Evolutionary conservation across 1,139 yeast species (phyloP).

Genomic region (Blastobotrys serpentis): DNA sequence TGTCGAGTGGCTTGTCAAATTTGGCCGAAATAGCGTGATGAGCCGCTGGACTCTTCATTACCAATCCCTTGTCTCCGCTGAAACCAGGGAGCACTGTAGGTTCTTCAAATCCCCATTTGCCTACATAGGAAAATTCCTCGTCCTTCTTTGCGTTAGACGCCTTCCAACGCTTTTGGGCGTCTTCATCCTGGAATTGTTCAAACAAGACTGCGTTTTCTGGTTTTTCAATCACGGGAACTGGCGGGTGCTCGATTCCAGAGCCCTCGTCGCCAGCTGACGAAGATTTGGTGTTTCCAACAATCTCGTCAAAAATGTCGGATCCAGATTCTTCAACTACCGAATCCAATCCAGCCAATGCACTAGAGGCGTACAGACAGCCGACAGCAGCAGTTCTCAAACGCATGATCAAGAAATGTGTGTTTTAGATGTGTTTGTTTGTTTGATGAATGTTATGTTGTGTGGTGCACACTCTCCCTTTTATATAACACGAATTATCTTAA

Average conservation of each 20-base stretch:
- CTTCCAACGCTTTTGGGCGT: constrained; percentile 54
- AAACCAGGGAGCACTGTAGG: constrained; percentile 56
- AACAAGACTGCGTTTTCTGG: constrained; percentile 48
- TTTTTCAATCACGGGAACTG: constrained; percentile 22
- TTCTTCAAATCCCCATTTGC: constrained; percentile 74
- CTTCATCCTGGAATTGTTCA: constrained; percentile 62
- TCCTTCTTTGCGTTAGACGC: constrained; percentile 59
- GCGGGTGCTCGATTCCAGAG: constrained; percentile 31
- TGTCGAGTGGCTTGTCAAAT: constrained; percentile 54
- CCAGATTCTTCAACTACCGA: constrained; percentile 10
- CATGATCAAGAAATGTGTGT: constrained; percentile 11
- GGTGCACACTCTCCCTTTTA: not conserved
- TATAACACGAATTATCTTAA: not conserved
- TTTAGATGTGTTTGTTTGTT: not conserved
- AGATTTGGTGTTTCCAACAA: constrained; percentile 11
- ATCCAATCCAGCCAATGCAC: constrained; percentile 16
- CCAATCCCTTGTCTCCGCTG: constrained; percentile 67
- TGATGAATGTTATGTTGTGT: not conserved
- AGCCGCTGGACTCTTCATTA: constrained; percentile 70
- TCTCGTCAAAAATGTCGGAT: constrained; percentile 17
- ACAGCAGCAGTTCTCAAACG: constrained; percentile 19
- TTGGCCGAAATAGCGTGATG: constrained; percentile 73
- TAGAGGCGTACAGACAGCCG: constrained; percentile 19
- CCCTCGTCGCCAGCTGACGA: constrained; percentile 1
- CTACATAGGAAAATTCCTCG: constrained; percentile 56